A percentile compares a stretch with the other conserved stretches of the same genome.
These are phyloP conservation scores for Globisporangium middletonii DNA, from an alignment of 352 stramenopile genomes.

Conservation along the genomic window DNA sequence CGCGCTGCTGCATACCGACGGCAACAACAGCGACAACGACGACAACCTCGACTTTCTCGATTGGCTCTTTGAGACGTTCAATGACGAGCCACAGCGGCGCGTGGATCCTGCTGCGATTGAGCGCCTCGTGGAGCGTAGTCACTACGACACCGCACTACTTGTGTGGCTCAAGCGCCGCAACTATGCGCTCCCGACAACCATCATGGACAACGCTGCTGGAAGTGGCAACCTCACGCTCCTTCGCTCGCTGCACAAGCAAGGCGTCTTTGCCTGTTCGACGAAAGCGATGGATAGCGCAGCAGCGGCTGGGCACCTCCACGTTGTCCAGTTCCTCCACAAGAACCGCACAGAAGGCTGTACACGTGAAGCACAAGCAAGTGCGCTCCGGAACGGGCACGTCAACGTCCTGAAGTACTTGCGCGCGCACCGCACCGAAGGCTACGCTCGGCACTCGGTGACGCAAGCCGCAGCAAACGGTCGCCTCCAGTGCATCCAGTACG, in stretches of 20 bases:
- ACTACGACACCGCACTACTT: not conserved
- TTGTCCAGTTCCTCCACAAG: not conserved
- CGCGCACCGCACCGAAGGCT: not conserved
- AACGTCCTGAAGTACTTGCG: too few relatives aligned
- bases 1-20: too few relatives aligned
- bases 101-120: too few relatives aligned
- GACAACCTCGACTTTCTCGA: not conserved
- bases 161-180: not conserved
- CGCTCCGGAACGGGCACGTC: too few relatives aligned
- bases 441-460: not conserved
- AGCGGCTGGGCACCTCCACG: not conserved
- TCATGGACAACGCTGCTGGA: not conserved
- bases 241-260: not conserved
- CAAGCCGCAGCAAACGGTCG: too few relatives aligned
- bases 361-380: too few relatives aligned
- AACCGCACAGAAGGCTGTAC: too few relatives aligned
- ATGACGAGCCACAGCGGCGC: too few relatives aligned
- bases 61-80: not conserved
- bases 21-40: not conserved
- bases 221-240: not conserved
- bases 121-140: too few relatives aligned
- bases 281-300: not conserved
- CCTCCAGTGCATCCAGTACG: not conserved
- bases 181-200: not conserved
- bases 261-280: not conserved